Conservation (phyloP, 306 rosid species). For the Cucurbita argyrosperma region DNA sequence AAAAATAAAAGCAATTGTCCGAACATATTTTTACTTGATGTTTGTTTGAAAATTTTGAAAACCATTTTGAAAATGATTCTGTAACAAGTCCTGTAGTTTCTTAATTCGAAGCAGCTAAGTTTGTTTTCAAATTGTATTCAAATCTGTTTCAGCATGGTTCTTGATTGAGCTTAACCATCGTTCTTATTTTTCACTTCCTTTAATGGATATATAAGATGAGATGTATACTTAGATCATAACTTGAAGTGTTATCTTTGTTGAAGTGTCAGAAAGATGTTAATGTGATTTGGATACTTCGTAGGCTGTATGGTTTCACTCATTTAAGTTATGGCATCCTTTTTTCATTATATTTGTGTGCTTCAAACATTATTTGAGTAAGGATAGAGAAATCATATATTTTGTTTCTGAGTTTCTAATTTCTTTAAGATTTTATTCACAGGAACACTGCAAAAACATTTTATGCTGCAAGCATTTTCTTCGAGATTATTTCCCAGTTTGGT, state of each 20-base stretch:
- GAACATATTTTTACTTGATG: not conserved
- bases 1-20: not conserved
- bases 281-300: not conserved
- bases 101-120: not conserved
- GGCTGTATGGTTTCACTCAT: not conserved
- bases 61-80: not conserved
- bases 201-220: not conserved
- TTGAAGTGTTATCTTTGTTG: not conserved
- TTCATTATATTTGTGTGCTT: not conserved
- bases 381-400: not conserved
- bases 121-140: not conserved
- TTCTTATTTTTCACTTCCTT: not conserved
- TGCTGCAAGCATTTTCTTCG: constrained; percentile 98
- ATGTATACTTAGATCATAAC: not conserved
- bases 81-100: not conserved
- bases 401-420: not conserved
- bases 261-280: not conserved
- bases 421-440: constrained; percentile 30
- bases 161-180: not conserved
- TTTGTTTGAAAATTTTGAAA: not conserved
- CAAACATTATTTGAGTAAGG: not conserved
- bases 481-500: constrained; percentile 87
- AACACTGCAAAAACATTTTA: constrained; percentile 96
- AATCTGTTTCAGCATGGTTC: not conserved
- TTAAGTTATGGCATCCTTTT: not conserved